Evolutionary conservation across 768 basidiomycete species (phyloP).

Genomic region (Leccinum rimulosum): DNA sequence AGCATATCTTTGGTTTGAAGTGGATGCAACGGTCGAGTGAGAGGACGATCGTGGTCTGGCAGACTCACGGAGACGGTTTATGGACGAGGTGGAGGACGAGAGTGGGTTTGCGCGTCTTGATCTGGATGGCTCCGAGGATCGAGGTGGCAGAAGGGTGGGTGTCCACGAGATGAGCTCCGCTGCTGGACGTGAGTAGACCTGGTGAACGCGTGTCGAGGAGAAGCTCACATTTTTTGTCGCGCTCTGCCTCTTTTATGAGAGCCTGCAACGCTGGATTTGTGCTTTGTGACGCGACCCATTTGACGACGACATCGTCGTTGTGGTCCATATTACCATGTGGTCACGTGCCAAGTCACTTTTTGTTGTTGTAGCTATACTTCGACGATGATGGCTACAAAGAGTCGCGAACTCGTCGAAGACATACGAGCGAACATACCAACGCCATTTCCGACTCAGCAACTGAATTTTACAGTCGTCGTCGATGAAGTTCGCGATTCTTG

Average conservation of each 20-base stretch:
- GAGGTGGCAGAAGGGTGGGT: not conserved
- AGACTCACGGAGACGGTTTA: constrained; percentile 9
- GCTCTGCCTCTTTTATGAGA: constrained; percentile 28
- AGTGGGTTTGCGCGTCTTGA: constrained; percentile 15
- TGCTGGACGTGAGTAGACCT: not conserved
- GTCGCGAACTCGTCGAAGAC: not conserved
- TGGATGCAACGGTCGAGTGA: constrained; percentile 9
- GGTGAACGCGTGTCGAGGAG: not conserved
- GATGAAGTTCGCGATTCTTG: constrained; percentile 73
- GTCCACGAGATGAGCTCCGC: not conserved
- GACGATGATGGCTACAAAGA: not conserved
- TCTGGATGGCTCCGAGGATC: constrained; percentile 2
- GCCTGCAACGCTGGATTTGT: constrained; percentile 23
- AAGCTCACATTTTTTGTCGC: constrained; percentile 23
- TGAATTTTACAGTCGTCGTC: not conserved
- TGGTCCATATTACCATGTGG: constrained; percentile 9
- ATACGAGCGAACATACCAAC: constrained; percentile 17
- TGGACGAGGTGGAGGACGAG: constrained; percentile 21
- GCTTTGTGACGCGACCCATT: constrained; percentile 28
- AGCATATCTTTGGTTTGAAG: constrained; percentile 1
- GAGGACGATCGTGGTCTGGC: constrained; percentile 20
- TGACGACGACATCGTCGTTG: constrained; percentile 15
- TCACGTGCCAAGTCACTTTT: not conserved
- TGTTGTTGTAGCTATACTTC: not conserved
- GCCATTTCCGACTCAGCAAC: constrained; percentile 21